These are phyloP conservation scores for Myxozyma kluyveri DNA, from an alignment of 805 yeast genomes.

Conservation along the genomic window DNA sequence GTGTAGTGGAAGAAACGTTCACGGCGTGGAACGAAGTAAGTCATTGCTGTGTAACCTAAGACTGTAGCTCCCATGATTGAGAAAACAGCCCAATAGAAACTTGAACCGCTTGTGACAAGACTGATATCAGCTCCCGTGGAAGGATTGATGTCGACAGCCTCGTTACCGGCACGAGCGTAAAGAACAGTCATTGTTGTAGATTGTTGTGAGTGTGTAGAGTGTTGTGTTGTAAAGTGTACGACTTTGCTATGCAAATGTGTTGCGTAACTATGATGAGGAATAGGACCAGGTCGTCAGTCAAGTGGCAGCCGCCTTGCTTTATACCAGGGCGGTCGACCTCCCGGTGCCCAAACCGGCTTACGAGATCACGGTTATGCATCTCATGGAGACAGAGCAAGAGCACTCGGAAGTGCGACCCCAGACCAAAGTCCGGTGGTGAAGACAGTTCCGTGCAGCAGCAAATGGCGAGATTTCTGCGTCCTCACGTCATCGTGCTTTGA, in stretches of 20 bases:
- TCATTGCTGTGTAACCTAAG: conserved; percentile 34
- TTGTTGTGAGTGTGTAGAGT: too few relatives aligned
- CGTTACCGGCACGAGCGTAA: conserved; percentile 11
- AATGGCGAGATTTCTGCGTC: too few relatives aligned
- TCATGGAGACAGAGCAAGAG: too few relatives aligned
- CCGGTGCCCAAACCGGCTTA: too few relatives aligned
- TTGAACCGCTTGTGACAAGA: conserved; percentile 58
- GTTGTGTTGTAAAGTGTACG: not conserved
- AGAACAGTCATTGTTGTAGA: conserved; percentile 8
- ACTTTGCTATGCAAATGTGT: not conserved
- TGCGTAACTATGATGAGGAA: not conserved
- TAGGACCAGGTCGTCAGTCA: not conserved
- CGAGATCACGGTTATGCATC: too few relatives aligned
- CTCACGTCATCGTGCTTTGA: too few relatives aligned
- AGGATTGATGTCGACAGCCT: conserved; percentile 43
- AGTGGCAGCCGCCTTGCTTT: not conserved
- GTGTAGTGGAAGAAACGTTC: conserved; percentile 42
- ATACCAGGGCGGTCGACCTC: not conserved
- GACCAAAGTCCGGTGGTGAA: too few relatives aligned
- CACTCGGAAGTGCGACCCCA: not conserved
- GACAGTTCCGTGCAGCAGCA: too few relatives aligned
- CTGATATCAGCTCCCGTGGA: conserved; percentile 47
- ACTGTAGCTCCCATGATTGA: conserved; percentile 47
- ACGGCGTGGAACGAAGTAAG: conserved; percentile 34
- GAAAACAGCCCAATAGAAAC: conserved; percentile 67